Percentiles rank a stretch among this genome's conserved stretches.
phyloP scores from a whole-genome alignment of 73 alveolate species.

The Paramecium biaurelia region DNA sequence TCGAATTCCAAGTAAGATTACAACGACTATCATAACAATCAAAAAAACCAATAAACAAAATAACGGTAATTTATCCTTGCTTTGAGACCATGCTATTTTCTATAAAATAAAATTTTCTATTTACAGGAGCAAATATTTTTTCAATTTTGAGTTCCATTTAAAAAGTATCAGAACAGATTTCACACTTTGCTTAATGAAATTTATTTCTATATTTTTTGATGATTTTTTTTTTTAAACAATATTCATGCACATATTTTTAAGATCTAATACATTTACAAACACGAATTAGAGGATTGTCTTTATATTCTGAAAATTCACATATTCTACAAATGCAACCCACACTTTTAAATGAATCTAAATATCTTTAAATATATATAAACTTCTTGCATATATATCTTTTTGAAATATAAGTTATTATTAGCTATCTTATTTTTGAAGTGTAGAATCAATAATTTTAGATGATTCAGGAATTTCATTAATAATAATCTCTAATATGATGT shows the following conservation, averaged over 20 bases:
- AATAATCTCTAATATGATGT: background rate
- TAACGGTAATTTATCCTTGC: constrained; percentile 19
- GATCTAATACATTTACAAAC: constrained; percentile 1
- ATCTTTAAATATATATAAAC: background rate
- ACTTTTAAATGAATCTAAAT: constrained; percentile 10
- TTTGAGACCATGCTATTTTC: background rate
- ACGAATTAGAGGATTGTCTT: background rate
- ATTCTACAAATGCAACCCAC: constrained; percentile 1
- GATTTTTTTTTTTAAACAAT: background rate
- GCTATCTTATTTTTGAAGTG: background rate
- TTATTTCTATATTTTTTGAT: background rate
- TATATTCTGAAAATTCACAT: constrained; percentile 2
- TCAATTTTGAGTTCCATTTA: background rate
- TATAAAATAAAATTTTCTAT: background rate
- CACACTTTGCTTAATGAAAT: background rate
- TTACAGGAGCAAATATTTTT: background rate
- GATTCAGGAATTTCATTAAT: background rate
- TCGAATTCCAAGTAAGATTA: background rate
- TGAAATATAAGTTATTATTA: background rate
- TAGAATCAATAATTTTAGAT: background rate
- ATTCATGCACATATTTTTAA: constrained; percentile 17
- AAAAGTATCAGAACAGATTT: background rate
- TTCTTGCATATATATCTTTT: background rate
- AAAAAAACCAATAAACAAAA: constrained; percentile 8
- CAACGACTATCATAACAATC: background rate